These are phyloP conservation scores for Populus hybrid DNA, from an alignment of 441 rosid species.

Conservation along the genomic window DNA sequence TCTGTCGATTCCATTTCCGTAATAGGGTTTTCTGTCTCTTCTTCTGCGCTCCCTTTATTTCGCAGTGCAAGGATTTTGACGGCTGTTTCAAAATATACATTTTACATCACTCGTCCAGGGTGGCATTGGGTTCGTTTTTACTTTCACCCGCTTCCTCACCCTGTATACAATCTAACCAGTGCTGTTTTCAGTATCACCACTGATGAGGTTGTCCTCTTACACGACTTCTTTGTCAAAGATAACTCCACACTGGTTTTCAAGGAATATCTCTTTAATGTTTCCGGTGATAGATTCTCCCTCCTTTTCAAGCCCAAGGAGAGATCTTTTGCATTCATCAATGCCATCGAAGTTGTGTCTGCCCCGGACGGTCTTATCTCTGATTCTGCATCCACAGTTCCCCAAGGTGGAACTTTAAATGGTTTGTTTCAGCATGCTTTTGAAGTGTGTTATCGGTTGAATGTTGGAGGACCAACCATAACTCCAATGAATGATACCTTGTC, in stretches of 20 bases:
- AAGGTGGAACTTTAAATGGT: conserved; percentile 38
- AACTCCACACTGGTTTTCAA: conserved; percentile 36
- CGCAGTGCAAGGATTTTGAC: conserved; percentile 55
- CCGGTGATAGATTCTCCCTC: conserved; percentile 42
- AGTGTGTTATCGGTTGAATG: conserved; percentile 51
- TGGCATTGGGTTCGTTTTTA: conserved; percentile 76
- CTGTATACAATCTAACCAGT: conserved; percentile 40
- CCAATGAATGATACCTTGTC: conserved; percentile 61
- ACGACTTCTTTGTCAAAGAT: conserved; percentile 40
- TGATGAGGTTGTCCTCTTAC: conserved; percentile 48
- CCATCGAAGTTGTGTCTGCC: conserved; percentile 78
- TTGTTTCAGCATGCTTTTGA: conserved; percentile 43
- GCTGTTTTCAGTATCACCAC: conserved; percentile 49
- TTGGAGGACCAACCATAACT: conserved; percentile 57
- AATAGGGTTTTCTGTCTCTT: conserved; percentile 18
- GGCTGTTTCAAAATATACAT: conserved; percentile 43
- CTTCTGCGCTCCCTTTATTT: conserved; percentile 41
- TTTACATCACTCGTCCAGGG: conserved; percentile 46
- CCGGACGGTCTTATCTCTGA: conserved; percentile 52
- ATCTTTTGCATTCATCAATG: conserved; percentile 71
- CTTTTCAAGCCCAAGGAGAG: conserved; percentile 45
- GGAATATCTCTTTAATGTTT: conserved; percentile 56
- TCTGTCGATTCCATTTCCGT: conserved; percentile 43
- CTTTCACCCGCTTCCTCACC: conserved; percentile 48
- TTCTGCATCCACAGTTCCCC: conserved; percentile 48